Evolutionary conservation across 1,139 yeast species (phyloP), one percentile per base, ranked within the genome.

Genomic region (Sugiyamaella paludigena): DNA sequence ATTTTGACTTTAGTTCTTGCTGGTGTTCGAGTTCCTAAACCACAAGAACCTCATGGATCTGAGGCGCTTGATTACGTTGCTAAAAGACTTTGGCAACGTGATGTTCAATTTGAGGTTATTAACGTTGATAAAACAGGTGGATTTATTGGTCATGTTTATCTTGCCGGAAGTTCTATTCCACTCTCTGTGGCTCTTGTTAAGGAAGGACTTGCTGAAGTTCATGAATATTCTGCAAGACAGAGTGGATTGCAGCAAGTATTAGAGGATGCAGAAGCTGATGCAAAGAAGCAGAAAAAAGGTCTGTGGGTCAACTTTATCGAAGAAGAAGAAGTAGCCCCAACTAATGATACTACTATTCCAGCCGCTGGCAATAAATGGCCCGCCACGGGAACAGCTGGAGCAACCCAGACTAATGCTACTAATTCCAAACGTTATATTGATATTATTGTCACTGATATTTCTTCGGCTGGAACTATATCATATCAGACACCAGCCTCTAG

Each of bases 41-140:
- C 66, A 58, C 77, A 75, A 44, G 77, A 75, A 33, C 71, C 74
- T 1, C 55, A 66, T 38, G 72, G 79, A 6, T 80, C 77, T 24
- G 77, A 73, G 43, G 88, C 87, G 0, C 65, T 80, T 40, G 78
- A 75, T 43, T 81, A 70, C 60, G 76, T 83, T 56, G 75, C 74
- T 60, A 76, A 74, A 53, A 76, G 77, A 55, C 74, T 79, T 48
- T 74, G 82, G 64, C 96, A 88, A 70, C 78, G 88, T 62, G 86
- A 81, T 56, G 84, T 87, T 42, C 82, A 79, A 57, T 73, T 87
- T 57, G 84, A 83, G 49, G 77, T 87, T 27, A 79, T 80, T 56
- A 84, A 79, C 52, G 77, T 79, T 48, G 96, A 88, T 65, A 85
- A 83, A 62, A 75, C 84, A 52, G 96, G 96, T 51, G 87, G 86